A percentile compares a stretch with the other conserved stretches of the same genome.
Evolutionary conservation across 1,284 basidiomycete genomes (phyloP).

Genomic region (Apiotrichum akiyoshidainum): DNA sequence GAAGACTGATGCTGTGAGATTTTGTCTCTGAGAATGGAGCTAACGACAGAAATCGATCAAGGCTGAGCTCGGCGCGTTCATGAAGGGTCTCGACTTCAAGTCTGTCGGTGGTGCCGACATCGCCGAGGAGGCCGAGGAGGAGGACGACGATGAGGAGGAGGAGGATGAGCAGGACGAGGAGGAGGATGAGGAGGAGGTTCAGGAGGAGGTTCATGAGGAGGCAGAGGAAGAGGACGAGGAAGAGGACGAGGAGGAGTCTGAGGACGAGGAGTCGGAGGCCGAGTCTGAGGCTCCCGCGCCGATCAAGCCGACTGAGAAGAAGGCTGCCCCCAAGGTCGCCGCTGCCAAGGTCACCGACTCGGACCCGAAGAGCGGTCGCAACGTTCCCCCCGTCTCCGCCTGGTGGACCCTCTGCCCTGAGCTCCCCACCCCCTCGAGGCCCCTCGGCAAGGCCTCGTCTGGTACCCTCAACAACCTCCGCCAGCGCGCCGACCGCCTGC

Average conservation of each 20-base stretch:
- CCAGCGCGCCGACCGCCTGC: constrained; percentile 30
- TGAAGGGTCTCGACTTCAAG: constrained; percentile 58
- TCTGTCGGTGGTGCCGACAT: constrained; percentile 26
- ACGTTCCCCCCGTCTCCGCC: constrained; percentile 30
- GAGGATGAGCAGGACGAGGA: constrained; percentile 40
- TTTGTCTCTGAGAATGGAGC: background rate
- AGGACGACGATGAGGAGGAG: constrained; percentile 39
- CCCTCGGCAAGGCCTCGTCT: constrained; percentile 19
- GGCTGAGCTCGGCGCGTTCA: constrained; percentile 60
- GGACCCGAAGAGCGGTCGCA: constrained; percentile 32
- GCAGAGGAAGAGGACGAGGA: constrained; percentile 44
- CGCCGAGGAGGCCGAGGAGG: constrained; percentile 37
- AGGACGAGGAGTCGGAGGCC: constrained; percentile 34
- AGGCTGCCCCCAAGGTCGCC: constrained; percentile 37
- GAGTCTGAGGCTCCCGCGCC: constrained; percentile 19
- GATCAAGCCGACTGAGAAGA: constrained; percentile 24
- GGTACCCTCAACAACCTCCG: constrained; percentile 33
- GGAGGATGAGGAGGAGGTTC: constrained; percentile 24
- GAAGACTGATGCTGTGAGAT: constrained; percentile 39
- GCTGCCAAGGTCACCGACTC: constrained; percentile 28
- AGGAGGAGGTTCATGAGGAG: constrained; percentile 27
- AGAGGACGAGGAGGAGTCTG: constrained; percentile 41
- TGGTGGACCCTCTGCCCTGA: constrained; percentile 39
- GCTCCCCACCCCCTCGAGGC: constrained; percentile 24
- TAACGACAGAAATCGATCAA: constrained; percentile 52